These are phyloP conservation scores for Colletotrichum trifolii DNA, from an alignment of 2,329 filamentous ascomycete species.

Conservation along the genomic window DNA sequence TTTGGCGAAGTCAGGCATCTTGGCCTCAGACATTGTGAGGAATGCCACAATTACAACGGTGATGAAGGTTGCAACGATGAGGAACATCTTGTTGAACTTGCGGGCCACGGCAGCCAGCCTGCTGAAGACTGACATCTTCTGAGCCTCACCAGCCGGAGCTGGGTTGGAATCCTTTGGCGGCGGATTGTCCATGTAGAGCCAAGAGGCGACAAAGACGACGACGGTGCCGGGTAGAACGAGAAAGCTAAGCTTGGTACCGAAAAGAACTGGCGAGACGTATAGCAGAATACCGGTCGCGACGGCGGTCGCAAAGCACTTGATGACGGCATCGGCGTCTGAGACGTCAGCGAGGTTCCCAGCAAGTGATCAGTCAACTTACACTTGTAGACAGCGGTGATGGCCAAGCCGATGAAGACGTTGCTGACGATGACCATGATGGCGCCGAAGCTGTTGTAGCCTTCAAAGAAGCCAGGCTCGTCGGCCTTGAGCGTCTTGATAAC, in stretches of 20 bases:
- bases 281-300: conserved; percentile 46
- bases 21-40: conserved; percentile 37
- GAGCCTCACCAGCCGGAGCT: conserved; percentile 20
- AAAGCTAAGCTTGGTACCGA: conserved; percentile 43
- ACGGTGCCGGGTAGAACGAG: conserved; percentile 44
- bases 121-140: conserved; percentile 29
- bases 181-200: conserved; percentile 45
- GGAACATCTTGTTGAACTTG: conserved; percentile 35
- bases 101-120: conserved; percentile 32
- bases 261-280: conserved; percentile 45
- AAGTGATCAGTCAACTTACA: conserved; percentile 39
- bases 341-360: conserved; percentile 11
- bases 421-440: conserved; percentile 47
- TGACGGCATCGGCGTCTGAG: conserved; percentile 47
- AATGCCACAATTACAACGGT: conserved; percentile 39
- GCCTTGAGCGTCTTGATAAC: conserved; percentile 39
- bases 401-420: conserved; percentile 48
- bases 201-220: conserved; percentile 46
- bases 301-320: conserved; percentile 48
- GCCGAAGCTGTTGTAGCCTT: conserved; percentile 41
- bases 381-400: conserved; percentile 49
- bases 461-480: conserved; percentile 43
- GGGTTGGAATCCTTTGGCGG: conserved; percentile 39
- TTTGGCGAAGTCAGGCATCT: conserved; percentile 36
- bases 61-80: conserved; percentile 32